These are phyloP conservation scores for Sugiyamaella qingdaonensis DNA, from an alignment of 805 yeast species.

Conservation along the genomic window DNA sequence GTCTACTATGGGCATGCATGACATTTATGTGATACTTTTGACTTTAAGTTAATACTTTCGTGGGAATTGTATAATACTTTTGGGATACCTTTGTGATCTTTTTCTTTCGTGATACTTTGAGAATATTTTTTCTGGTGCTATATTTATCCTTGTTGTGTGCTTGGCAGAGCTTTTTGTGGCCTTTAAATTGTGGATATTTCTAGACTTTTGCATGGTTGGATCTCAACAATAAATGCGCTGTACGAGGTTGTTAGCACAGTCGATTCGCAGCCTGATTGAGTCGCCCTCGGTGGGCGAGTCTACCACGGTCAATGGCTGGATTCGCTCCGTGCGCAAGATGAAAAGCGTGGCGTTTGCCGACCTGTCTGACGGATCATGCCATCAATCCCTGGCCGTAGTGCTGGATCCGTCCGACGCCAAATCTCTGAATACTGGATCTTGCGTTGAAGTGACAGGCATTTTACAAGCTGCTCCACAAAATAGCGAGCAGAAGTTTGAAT, in stretches of 20 bases:
- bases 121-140: too few relatives aligned
- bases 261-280: slow-evolving; percentile 1
- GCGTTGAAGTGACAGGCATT: slow-evolving; percentile 42
- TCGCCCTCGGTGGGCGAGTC: neutral
- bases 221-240: neutral
- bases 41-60: too few relatives aligned
- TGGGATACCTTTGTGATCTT: too few relatives aligned
- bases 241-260: neutral
- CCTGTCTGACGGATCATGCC: slow-evolving; percentile 69
- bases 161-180: too few relatives aligned
- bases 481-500: slow-evolving; percentile 50
- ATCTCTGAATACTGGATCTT: slow-evolving; percentile 41
- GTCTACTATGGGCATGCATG: too few relatives aligned
- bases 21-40: too few relatives aligned
- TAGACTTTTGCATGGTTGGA: too few relatives aligned
- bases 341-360: slow-evolving; percentile 80
- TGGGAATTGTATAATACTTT: too few relatives aligned
- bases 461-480: slow-evolving; percentile 45
- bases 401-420: slow-evolving; percentile 31
- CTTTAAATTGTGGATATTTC: too few relatives aligned
- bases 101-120: too few relatives aligned
- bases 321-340: slow-evolving; percentile 64
- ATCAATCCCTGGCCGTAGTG: slow-evolving; percentile 51
- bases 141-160: too few relatives aligned
- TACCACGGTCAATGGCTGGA: slow-evolving; percentile 64